Evolutionary conservation across 1,284 basidiomycete species (phyloP), one percentile per base, ranked within the genome.

Genomic region (Moesziomyces parantarcticus): DNA sequence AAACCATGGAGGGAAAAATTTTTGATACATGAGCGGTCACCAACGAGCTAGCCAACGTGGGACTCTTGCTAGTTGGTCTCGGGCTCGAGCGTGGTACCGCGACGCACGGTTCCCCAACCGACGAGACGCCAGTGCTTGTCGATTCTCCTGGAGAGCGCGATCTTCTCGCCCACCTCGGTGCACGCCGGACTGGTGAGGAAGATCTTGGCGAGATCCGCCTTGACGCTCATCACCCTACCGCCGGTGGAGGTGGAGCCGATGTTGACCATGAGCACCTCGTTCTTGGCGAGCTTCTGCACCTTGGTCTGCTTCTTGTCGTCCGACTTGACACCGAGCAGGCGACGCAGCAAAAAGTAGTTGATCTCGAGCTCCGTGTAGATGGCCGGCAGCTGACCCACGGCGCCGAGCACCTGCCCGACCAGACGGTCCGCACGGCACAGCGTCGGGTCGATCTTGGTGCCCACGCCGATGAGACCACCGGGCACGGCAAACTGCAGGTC

Each of bases 221-320:
- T 81, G 54, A 80, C 78, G 65, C 70, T 72, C 76, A 79, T 79
- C 9, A 81, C 79, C n/a, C 74, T 58, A 10, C 82, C 78, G 22
- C 77, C 76, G 10, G 80, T 78, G 14, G 75, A 78, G 22, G 79
- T 82, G 22, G 84, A 84, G 43, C 85, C 85, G 60, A 86, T 85
- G 81, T 85, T 85, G 78, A 86, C 83, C 85, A 86, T 86, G 43
- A 99, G 87, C 4, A 97, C 89, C 86, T 99, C 96, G 84, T 92
- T 92, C 86, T 97, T 97, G 57, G 90, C 88, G 49, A 98, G 88
- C 85, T 97, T 98, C 55, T 92, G 88, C 22, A 86, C 87, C 85
- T 94, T 98, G 49, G 96, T 97, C 85, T 96, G 93, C 85, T 98
- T 98, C 87, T 95, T 96, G 86, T 97, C 96, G 85, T 97, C 95